Base-by-base conservation (phyloP, 2,329 filamentous ascomycete species). In the Raffaelea albimanens region DNA sequence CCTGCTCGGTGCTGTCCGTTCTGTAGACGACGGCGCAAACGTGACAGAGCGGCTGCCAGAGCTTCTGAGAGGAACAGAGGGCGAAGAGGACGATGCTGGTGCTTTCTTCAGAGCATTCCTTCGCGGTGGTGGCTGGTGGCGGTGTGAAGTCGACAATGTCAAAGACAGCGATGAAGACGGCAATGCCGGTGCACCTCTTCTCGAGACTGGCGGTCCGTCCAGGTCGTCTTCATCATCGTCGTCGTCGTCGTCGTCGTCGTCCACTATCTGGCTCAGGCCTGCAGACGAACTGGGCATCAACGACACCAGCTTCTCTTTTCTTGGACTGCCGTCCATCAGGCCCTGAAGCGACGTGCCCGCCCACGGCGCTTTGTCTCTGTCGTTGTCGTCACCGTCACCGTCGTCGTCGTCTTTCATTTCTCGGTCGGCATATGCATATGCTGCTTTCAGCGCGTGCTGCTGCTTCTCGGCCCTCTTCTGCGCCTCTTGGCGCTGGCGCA, bases 271-370 rank as follows among this genome's bases (percentile, higher is more conserved):
- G 25, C 25, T 13, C 13, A 13, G 7, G 25, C 25, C 13, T 7
- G 25, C 25, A 29, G 25, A 29, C 13, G 45, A 4, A n/a, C 23
- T 21, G 9, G 10, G 19, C 42, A 25, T 10, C 18, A 53, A 14
- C 4, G 44, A 23, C 4, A 47, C 31, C 9, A 44, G 44, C n/a
- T 58, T 50, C 58, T 62, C 23, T 59, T 58, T 20, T 60, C 63
- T 40, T 13, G 49, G 39, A 10, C 45, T 33, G 49, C 64, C 68
- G 22, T 67, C 63, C 69, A 73, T 70, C 16, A 73, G 55, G 0
- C 63, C 63, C 49, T 68, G 64, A 14, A 73, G 54, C 2, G 61
- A 61, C 2, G 67, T 70, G 3, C 62, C 62, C 16, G 62, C 52
- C 54, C 63, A 65, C 11, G 63, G 61, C 4, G 60, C 48, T 4